Conservation (phyloP, 2,329 filamentous ascomycete genomes). For the Chaetomium strumarium region DNA sequence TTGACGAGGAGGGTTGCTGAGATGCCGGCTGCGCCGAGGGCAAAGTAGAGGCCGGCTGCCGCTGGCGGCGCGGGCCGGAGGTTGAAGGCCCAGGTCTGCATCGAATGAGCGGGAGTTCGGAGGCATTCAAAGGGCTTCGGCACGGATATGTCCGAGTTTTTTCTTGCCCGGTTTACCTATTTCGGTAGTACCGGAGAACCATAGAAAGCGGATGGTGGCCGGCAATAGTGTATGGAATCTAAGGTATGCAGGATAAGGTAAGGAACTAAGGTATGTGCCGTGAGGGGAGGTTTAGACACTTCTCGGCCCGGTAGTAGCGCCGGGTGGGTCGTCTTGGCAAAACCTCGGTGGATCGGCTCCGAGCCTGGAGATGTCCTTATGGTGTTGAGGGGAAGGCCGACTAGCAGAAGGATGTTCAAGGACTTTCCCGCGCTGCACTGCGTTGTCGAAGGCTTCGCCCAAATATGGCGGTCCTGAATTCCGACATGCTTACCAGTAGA, state of each 20-base stretch:
- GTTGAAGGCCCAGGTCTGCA: conserved; percentile 14
- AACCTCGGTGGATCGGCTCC: neutral
- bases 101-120: neutral
- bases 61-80: conserved; percentile 8
- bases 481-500: no score
- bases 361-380: neutral
- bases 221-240: no score
- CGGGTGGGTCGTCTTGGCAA: conserved; percentile 15
- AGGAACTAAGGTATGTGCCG: neutral
- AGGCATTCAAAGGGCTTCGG: neutral
- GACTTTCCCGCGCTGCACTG: no score
- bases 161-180: neutral
- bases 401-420: no score
- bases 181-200: neutral
- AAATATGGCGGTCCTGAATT: no score
- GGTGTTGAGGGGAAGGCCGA: neutral
- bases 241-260: no score
- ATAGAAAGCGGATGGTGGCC: neutral
- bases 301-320: conserved; percentile 8
- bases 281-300: neutral
- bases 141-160: neutral
- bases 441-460: no score
- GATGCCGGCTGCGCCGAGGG: conserved; percentile 16
- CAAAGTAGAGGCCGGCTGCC: conserved; percentile 11
- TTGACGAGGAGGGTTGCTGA: conserved; percentile 2